Evolutionary conservation across 805 yeast genomes (phyloP).

Genomic region (Candida xiaguanensis): DNA sequence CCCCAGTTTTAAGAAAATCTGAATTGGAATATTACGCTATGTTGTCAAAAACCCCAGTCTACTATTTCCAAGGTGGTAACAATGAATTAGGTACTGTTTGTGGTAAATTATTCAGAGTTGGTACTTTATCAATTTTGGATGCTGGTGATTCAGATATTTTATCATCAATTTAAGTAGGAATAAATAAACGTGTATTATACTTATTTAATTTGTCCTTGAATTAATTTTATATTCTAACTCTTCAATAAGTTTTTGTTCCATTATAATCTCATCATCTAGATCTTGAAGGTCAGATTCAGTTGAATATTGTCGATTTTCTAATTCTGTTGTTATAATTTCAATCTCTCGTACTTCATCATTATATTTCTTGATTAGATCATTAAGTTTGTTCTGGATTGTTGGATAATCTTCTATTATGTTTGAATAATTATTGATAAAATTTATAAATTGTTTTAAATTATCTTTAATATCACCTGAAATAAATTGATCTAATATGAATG

Average conservation of each 20-base stretch:
- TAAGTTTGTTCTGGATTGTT: slow-evolving; percentile 17
- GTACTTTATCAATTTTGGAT: slow-evolving; percentile 91
- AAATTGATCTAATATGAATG: background rate
- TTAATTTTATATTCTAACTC: slow-evolving; percentile 28
- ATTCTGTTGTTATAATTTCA: background rate
- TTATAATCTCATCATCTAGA: slow-evolving; percentile 37
- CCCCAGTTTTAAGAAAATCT: slow-evolving; percentile 99
- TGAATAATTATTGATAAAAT: slow-evolving; percentile 27
- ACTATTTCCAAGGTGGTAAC: slow-evolving; percentile 99
- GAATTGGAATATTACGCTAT: slow-evolving; percentile 99
- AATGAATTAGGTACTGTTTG: slow-evolving; percentile 99
- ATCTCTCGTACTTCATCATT: slow-evolving; percentile 3
- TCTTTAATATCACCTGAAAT: background rate
- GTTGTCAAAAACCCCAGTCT: slow-evolving; percentile 95
- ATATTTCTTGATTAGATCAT: slow-evolving; percentile 19
- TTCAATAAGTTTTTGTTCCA: slow-evolving; percentile 45
- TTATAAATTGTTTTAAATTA: slow-evolving; percentile 6
- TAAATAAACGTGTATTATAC: slow-evolving; percentile 1
- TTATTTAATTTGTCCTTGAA: slow-evolving; percentile 1
- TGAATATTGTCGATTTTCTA: background rate
- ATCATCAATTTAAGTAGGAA: slow-evolving; percentile 40
- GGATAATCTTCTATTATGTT: slow-evolving; percentile 21
- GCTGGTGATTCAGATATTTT: slow-evolving; percentile 99
- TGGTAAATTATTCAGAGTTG: slow-evolving; percentile 99
- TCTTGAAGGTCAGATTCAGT: slow-evolving; percentile 15